Percentiles rank a stretch among this genome's conserved stretches.
Conservation (phyloP, 768 basidiomycete species). For the Lyophyllum semitale region DNA sequence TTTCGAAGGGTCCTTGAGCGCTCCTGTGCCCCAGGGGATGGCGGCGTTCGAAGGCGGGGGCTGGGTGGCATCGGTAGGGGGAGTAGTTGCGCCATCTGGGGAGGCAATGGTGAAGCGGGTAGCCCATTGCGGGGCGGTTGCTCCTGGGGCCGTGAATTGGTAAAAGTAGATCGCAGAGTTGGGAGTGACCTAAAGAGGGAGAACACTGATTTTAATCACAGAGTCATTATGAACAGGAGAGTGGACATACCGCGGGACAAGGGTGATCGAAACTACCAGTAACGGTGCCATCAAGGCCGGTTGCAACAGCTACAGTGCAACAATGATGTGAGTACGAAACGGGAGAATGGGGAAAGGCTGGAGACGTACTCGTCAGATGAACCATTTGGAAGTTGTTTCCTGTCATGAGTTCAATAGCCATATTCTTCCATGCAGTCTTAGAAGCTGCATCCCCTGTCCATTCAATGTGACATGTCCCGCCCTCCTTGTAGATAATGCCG, state of each 20-base stretch:
- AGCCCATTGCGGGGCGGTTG: conserved; percentile 59
- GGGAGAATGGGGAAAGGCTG: background rate
- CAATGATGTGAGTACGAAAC: background rate
- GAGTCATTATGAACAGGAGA: background rate
- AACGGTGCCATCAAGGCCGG: conserved; percentile 62
- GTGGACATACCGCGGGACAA: conserved; percentile 64
- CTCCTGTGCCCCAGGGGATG: conserved; percentile 71
- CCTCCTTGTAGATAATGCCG: conserved; percentile 57
- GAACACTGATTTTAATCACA: background rate
- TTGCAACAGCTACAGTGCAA: conserved; percentile 54
- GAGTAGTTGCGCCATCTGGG: conserved; percentile 40
- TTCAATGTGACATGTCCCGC: conserved; percentile 50
- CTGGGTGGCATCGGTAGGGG: conserved; percentile 56
- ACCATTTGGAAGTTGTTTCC: conserved; percentile 73
- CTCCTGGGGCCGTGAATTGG: conserved; percentile 58
- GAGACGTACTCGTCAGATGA: conserved; percentile 61
- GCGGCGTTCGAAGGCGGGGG: conserved; percentile 48
- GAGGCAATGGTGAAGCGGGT: conserved; percentile 76
- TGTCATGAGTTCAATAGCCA: conserved; percentile 81
- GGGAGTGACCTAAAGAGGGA: conserved; percentile 50
- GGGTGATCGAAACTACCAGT: conserved; percentile 50
- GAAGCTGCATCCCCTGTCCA: conserved; percentile 60
- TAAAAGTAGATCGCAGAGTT: conserved; percentile 80
- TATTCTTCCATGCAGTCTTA: conserved; percentile 65
- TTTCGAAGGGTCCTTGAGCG: conserved; percentile 46